These are phyloP conservation scores for Lodderomyces oxycetoniae DNA, from an alignment of 1,139 yeast genomes.

Conservation along the genomic window DNA sequence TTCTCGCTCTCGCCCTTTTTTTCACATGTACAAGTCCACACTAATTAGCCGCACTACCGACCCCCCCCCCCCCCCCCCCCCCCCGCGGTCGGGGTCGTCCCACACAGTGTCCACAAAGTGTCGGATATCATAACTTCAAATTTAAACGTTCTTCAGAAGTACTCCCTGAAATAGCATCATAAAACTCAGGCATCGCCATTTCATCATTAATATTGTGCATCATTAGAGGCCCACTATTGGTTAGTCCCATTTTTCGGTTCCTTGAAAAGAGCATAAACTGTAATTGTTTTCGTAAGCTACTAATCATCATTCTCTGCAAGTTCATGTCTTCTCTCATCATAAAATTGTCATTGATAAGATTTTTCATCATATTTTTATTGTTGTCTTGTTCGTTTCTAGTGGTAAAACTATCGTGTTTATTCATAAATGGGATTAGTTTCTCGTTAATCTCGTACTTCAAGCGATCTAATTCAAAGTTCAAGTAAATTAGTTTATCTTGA, in stretches of 20 bases:
- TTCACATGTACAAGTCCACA: too few relatives aligned
- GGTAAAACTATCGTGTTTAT: conserved; percentile 17
- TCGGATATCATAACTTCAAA: conserved; percentile 23
- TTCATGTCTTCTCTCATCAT: conserved; percentile 48
- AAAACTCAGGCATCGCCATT: conserved; percentile 7
- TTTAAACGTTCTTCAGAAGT: conserved; percentile 38
- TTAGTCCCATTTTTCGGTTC: conserved; percentile 9
- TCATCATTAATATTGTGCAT: conserved; percentile 1
- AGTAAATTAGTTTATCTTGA: conserved; percentile 31
- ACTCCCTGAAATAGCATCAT: conserved; percentile 19
- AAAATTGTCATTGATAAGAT: conserved; percentile 37
- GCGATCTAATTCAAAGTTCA: conserved; percentile 38
- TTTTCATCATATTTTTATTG: conserved; percentile 34
- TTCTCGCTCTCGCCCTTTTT: too few relatives aligned
- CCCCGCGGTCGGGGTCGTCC: too few relatives aligned
- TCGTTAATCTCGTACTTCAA: conserved; percentile 42
- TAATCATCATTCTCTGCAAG: conserved; percentile 41
- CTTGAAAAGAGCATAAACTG: conserved; percentile 46
- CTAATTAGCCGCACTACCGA: too few relatives aligned
- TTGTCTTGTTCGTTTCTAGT: conserved; percentile 33
- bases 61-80: too few relatives aligned
- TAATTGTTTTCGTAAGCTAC: conserved; percentile 47
- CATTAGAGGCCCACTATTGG: neutral
- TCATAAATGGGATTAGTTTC: conserved; percentile 35
- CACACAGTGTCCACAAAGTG: too few relatives aligned